These are phyloP conservation scores for Reutealis trisperma DNA, from an alignment of 345 rosid species.

Conservation along the genomic window DNA sequence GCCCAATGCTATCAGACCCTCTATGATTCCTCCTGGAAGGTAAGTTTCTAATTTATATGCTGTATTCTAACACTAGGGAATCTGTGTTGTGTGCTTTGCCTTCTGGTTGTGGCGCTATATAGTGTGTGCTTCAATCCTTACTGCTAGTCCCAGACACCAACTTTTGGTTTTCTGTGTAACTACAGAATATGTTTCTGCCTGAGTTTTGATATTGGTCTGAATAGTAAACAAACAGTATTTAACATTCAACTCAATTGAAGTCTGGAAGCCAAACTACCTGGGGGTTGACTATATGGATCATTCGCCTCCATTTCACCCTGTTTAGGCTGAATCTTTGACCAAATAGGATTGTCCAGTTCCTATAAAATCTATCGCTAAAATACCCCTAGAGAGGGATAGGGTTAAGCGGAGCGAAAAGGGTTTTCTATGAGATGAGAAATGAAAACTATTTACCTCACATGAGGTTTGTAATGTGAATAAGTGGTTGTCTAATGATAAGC, in stretches of 20 bases:
- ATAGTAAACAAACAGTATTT: neutral
- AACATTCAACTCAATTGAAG: too few species aligned
- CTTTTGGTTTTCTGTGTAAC: neutral
- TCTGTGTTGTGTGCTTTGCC: neutral
- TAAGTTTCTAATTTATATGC: constrained; percentile 23
- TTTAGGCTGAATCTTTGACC: neutral
- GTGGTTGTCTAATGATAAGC: neutral
- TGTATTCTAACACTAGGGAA: neutral
- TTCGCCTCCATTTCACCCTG: too few species aligned
- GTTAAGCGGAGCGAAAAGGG: neutral
- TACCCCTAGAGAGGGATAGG: neutral
- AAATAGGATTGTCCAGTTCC: neutral
- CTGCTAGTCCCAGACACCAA: too few species aligned
- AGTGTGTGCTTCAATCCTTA: neutral
- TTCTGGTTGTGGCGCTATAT: neutral
- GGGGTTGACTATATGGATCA: too few species aligned
- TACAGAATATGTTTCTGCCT: neutral
- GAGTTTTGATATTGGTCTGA: neutral
- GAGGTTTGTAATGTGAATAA: neutral
- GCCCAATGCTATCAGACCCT: constrained; percentile 56
- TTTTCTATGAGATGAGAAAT: constrained; percentile 8
- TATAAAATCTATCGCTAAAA: constrained; percentile 4
- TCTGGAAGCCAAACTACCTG: too few species aligned
- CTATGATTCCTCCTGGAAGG: constrained; percentile 85
- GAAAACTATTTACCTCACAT: neutral